Base-by-base conservation (phyloP, 305 asterid genomes). In the Plantago coronopus region DNA sequence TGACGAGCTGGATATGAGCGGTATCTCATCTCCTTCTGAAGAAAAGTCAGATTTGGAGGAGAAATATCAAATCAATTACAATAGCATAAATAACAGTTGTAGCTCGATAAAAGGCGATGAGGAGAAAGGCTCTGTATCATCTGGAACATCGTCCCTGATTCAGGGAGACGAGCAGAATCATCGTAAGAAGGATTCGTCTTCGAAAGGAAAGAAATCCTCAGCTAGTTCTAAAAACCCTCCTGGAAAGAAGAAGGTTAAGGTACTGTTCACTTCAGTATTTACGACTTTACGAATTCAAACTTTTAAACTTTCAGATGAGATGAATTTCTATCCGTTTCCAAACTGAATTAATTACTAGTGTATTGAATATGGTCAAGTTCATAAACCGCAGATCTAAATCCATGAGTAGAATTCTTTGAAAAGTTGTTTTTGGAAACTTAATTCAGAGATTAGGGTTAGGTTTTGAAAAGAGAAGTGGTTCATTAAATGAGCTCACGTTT, bases 171-270 rank as follows among this genome's bases (percentile, higher is more conserved):
- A 80, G 42, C 7, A 51, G 21, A 18, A 21, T 9, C 16, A 13
- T n/a, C 10, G 38, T 13, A 45, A 65, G 3, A 76, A 79, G 56
- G 78, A 72, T 67, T 34, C 40, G 40, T n/a, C 63, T 16, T 78
- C 73, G 8, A 81, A 75, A 68, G 75, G 74, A 16, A 81, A 76
- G 44, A 85, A 81, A 72, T 76, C 94, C 14, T 71, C 72, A 16
- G 14, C 76, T 7, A 71, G 68, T 31, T 60, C 88, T n/a, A 85
- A 82, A 64, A 82, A 75, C 75, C 68, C 81, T 68, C 74, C 61
- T 0, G 84, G 83, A 9, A 90, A 90, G 78, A 74, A 85, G 79
- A 90, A 87, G 72, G 89, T 87, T 0, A 90, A 90, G 97, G 97
- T 87, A 77, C n/a, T n/a, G n/a, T n/a, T n/a, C n/a, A n/a, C n/a